Base-by-base conservation (phyloP, 305 asterid species). In the Rubia balearica region DNA sequence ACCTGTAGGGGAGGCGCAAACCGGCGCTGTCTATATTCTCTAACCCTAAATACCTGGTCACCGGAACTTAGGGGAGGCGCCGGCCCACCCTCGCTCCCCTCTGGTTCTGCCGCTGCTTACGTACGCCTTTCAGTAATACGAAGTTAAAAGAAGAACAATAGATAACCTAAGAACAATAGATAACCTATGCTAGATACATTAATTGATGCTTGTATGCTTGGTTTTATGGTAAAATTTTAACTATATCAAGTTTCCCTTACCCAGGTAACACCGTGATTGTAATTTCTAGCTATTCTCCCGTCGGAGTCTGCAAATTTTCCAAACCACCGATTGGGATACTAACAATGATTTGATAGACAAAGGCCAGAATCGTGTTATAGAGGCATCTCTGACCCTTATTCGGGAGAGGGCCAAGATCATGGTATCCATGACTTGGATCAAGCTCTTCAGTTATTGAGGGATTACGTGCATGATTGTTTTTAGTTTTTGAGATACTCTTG, bases 371-470 rank as follows among this genome's bases (percentile, higher is more conserved):
- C 99, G 99, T 70, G 98, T 94, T 67, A 85, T 91, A 46, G 99
- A 94, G 81, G 99, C 99, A 68, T 94, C 99, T 49, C 81, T 91
- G 61, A 94, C 99, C 6, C 95, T 94, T 67, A 94, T 94, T 73
- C 97, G 96, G 56, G 99, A 94, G 85, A 84, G 98, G 74, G 99
- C 98, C 24, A 94, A 89, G 84, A 98, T 94, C 73, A 94, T 87
- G 96, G 99, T 89, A 76, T 75, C 13, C 10, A 8, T 75, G 45
- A 69, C 22, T 53, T 12, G 11, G 8, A 16, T 16, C 41, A 49
- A 42, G 63, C 43, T 38, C 40, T 60, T 24, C 42, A 61, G 33
- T 33, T 67, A 4, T 24, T 30, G 0, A 14, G 10, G 24, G 27
- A 41, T 22, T 36, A 27, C 33, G 68, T 27, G 16, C 49, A 24